These are phyloP conservation scores for Dianthus caryophyllus DNA, from an alignment of 148 eudicot genomes.

Conservation along the genomic window DNA sequence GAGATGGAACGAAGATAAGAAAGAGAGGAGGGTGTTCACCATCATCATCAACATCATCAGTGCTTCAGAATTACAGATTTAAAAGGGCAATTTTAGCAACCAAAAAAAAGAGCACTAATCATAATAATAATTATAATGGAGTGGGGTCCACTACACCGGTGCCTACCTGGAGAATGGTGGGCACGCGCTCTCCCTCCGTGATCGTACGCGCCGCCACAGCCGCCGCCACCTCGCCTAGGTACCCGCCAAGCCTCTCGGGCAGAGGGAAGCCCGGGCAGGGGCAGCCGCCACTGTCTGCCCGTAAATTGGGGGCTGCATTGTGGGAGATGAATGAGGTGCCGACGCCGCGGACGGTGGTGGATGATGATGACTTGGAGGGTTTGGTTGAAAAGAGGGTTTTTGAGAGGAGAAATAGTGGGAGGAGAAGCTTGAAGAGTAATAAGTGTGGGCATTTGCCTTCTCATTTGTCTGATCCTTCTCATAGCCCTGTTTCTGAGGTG, in stretches of 20 bases:
- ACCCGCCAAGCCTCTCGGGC: conserved; percentile 34
- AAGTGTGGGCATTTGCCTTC: conserved; percentile 49
- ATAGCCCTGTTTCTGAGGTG: conserved; percentile 88
- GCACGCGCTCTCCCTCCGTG: conserved; percentile 38
- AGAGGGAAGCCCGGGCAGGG: conserved; percentile 30
- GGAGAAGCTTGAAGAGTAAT: conserved; percentile 18
- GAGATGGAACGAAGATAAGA: conserved; percentile 54
- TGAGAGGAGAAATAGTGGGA: conserved; percentile 27
- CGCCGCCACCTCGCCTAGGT: conserved; percentile 45
- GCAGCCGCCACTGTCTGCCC: conserved; percentile 64
- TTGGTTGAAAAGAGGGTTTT: conserved; percentile 26
- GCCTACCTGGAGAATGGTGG: conserved; percentile 65
- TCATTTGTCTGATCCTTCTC: conserved; percentile 97
- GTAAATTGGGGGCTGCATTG: conserved; percentile 87
- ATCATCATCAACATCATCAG: conserved; percentile 76
- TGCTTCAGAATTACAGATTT: conserved; percentile 55
- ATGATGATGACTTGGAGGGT: conserved; percentile 23
- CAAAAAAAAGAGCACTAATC: conserved; percentile 30
- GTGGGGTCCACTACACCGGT: conserved; percentile 66
- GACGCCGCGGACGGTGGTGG: conserved; percentile 26
- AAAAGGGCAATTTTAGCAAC: conserved; percentile 74
- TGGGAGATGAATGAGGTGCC: conserved; percentile 89
- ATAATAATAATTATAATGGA: conserved; percentile 15
- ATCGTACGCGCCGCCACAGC: conserved; percentile 25
- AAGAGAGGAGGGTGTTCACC: conserved; percentile 88